phyloP scores from a whole-genome alignment of 768 basidiomycete genomes.

The Russula emetica region DNA sequence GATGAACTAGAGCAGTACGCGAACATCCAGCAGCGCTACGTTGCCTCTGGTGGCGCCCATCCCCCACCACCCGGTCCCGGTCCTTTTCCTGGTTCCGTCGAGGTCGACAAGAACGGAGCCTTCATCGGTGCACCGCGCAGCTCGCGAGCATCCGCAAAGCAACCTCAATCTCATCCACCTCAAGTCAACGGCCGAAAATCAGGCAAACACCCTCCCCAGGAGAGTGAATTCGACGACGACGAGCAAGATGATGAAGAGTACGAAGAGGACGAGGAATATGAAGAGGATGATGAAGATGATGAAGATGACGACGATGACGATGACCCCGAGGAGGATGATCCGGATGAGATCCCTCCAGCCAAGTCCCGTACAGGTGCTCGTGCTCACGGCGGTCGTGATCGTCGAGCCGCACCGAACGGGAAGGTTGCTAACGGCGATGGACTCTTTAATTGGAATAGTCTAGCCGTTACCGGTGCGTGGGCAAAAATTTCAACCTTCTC shows the following conservation, averaged over 20 bases:
- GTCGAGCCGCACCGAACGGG: constrained; percentile 40
- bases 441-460: constrained; percentile 70
- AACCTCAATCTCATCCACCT: constrained; percentile 32
- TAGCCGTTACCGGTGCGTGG: constrained; percentile 74
- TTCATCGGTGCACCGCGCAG: constrained; percentile 42
- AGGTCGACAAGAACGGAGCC: constrained; percentile 86
- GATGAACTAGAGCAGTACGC: constrained; percentile 99
- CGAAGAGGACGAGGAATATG: constrained; percentile 54
- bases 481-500: constrained; percentile 12
- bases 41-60: constrained; percentile 81
- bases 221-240: constrained; percentile 64
- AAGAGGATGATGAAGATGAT: constrained; percentile 58
- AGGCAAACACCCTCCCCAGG: constrained; percentile 42
- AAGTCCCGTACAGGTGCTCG: constrained; percentile 32
- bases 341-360: constrained; percentile 34
- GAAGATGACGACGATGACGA: constrained; percentile 71
- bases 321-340: constrained; percentile 59
- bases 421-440: constrained; percentile 56
- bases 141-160: constrained; percentile 20
- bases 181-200: constrained; percentile 42
- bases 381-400: constrained; percentile 27
- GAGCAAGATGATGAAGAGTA: constrained; percentile 54
- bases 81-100: constrained; percentile 97
- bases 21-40: constrained; percentile 94
- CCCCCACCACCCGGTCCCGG: constrained; percentile 94